Evolutionary conservation across 2,329 filamentous ascomycete genomes (phyloP).

Genomic region (Mollisia scopiformis): DNA sequence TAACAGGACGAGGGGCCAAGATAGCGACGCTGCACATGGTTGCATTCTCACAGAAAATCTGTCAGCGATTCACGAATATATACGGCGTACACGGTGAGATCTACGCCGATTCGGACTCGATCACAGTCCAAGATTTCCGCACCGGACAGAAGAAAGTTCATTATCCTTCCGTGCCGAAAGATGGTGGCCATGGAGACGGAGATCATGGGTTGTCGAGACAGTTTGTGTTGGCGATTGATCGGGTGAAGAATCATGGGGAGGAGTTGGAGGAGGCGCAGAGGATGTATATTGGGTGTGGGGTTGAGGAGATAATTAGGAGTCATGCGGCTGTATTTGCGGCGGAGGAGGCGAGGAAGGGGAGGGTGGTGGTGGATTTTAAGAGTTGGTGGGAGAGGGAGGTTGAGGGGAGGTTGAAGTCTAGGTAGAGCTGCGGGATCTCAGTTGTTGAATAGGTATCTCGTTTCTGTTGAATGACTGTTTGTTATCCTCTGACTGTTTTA

Average conservation of each 20-base stretch:
- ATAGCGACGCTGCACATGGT: slow-evolving; percentile 93
- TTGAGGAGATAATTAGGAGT: slow-evolving; percentile 83
- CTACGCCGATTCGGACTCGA: slow-evolving; percentile 77
- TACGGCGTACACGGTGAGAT: slow-evolving; percentile 89
- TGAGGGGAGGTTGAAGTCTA: slow-evolving; percentile 27
- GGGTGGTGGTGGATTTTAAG: slow-evolving; percentile 73
- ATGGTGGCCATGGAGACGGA: slow-evolving; percentile 73
- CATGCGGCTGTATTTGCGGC: slow-evolving; percentile 94
- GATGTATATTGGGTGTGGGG: slow-evolving; percentile 75
- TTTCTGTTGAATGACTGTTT: too few species aligned
- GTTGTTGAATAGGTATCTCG: too few species aligned
- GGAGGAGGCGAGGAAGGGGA: slow-evolving; percentile 75
- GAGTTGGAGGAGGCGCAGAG: slow-evolving; percentile 71
- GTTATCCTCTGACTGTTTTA: too few species aligned
- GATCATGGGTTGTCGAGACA: slow-evolving; percentile 78
- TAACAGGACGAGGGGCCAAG: slow-evolving; percentile 64
- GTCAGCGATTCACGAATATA: slow-evolving; percentile 79
- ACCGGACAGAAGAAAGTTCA: slow-evolving; percentile 54
- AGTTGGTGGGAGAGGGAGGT: slow-evolving; percentile 72
- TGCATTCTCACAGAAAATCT: slow-evolving; percentile 83
- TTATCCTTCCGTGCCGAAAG: slow-evolving; percentile 56
- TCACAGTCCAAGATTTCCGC: slow-evolving; percentile 73
- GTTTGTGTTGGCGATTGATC: slow-evolving; percentile 80
- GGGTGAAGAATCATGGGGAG: slow-evolving; percentile 72
- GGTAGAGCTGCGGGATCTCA: too few species aligned